phyloP scores from a whole-genome alignment of 495 filamentous ascomycete species.

The Haplographium delicatum region DNA sequence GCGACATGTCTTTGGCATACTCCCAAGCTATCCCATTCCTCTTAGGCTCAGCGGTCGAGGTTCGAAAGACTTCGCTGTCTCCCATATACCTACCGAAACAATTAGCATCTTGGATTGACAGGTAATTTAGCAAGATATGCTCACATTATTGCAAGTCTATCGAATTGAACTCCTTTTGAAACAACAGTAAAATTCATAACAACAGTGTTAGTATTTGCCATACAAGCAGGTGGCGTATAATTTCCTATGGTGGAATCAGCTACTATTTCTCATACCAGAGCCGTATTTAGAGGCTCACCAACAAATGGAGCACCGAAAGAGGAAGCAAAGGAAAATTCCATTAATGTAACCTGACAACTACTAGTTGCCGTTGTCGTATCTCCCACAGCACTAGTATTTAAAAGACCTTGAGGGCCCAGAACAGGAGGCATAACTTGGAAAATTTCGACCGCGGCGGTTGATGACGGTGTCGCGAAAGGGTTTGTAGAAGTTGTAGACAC shows the following conservation, averaged over 20 bases:
- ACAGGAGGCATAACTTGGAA: conserved; percentile 69
- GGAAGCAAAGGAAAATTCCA: background rate
- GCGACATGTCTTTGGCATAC: conserved; percentile 79
- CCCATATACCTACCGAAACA: conserved; percentile 49
- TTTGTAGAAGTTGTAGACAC: background rate
- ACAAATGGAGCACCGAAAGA: background rate
- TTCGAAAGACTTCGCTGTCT: conserved; percentile 80
- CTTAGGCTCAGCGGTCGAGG: conserved; percentile 81
- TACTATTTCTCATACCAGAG: background rate
- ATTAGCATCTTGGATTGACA: too few species aligned
- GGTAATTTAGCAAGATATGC: too few species aligned
- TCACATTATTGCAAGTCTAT: conserved; percentile 66
- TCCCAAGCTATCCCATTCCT: conserved; percentile 63
- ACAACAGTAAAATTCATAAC: conserved; percentile 77
- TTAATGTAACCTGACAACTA: background rate
- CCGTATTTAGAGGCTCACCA: background rate
- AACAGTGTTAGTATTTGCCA: conserved; percentile 61
- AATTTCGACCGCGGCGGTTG: conserved; percentile 39
- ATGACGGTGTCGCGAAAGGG: background rate
- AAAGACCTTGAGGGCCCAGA: conserved; percentile 27
- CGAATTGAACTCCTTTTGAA: conserved; percentile 69
- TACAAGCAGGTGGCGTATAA: conserved; percentile 63
- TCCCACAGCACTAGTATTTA: background rate
- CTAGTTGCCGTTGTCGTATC: background rate
- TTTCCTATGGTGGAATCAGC: conserved; percentile 36